Percentiles rank a stretch among this genome's conserved stretches.
Conservation (phyloP, 306 rosid species). For the Styphnolobium japonicum region DNA sequence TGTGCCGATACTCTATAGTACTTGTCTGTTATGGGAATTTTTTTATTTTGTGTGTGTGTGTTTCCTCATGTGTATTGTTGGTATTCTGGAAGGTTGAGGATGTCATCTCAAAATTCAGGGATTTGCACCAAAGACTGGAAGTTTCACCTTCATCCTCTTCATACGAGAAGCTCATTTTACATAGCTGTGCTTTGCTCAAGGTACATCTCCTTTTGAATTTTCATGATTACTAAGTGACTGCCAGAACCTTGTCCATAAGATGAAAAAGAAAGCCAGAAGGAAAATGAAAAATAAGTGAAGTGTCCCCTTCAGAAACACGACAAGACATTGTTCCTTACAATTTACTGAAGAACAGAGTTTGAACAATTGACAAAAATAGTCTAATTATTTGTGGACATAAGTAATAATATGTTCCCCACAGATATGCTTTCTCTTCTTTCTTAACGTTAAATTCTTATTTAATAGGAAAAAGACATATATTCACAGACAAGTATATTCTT, state of each 20-base stretch:
- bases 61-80: conserved; percentile 16
- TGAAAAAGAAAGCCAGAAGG: conserved; percentile 13
- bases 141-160: conserved; percentile 64
- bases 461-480: background rate
- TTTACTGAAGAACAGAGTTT: background rate
- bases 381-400: background rate
- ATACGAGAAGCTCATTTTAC: conserved; percentile 61
- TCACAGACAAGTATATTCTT: background rate
- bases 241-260: conserved; percentile 12
- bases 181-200: conserved; percentile 61
- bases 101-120: conserved; percentile 51
- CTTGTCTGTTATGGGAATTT: background rate
- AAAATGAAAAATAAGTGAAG: background rate
- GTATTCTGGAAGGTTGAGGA: conserved; percentile 79
- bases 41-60: background rate
- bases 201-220: conserved; percentile 41
- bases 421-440: background rate
- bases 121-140: conserved; percentile 53
- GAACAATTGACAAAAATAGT: background rate
- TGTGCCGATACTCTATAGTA: background rate
- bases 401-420: too few relatives aligned
- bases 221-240: background rate
- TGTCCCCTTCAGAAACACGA: background rate
- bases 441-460: background rate
- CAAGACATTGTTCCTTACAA: background rate